These are phyloP conservation scores for Crithidia mellificae DNA, from an alignment of 208 protist species.

Conservation along the genomic window DNA sequence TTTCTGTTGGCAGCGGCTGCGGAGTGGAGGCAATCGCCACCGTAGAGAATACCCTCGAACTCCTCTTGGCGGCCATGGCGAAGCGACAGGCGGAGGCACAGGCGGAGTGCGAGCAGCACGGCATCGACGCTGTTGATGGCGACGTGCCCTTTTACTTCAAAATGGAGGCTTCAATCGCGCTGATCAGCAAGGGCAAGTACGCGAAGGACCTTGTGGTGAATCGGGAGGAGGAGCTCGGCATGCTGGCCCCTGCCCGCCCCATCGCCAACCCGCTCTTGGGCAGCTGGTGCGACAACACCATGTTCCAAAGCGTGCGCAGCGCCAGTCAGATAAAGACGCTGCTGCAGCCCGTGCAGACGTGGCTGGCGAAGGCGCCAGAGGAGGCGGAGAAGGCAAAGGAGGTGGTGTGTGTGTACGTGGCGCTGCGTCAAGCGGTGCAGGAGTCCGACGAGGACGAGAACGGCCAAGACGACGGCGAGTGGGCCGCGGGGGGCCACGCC, in stretches of 20 bases:
- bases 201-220: conserved; percentile 28
- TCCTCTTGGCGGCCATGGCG: conserved; percentile 15
- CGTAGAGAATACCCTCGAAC: conserved; percentile 14
- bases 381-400: conserved; percentile 19
- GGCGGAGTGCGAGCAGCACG: neutral
- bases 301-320: conserved; percentile 13
- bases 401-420: conserved; percentile 27
- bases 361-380: conserved; percentile 25
- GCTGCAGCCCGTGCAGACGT: conserved; percentile 24
- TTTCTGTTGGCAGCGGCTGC: conserved; percentile 15
- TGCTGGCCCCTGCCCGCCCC: conserved; percentile 7
- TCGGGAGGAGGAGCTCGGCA: conserved; percentile 12
- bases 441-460: too few species aligned
- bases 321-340: neutral
- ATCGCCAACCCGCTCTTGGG: conserved; percentile 30
- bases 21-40: neutral
- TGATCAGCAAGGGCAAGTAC: neutral
- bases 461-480: neutral
- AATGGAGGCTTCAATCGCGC: conserved; percentile 14
- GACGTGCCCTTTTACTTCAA: conserved; percentile 12
- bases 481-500: neutral
- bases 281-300: conserved; percentile 32
- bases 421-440: conserved; percentile 16
- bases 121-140: neutral
- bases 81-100: neutral